Evolutionary conservation across 2,329 filamentous ascomycete genomes (phyloP).

Genomic region (Aspergillus luchuensis): DNA sequence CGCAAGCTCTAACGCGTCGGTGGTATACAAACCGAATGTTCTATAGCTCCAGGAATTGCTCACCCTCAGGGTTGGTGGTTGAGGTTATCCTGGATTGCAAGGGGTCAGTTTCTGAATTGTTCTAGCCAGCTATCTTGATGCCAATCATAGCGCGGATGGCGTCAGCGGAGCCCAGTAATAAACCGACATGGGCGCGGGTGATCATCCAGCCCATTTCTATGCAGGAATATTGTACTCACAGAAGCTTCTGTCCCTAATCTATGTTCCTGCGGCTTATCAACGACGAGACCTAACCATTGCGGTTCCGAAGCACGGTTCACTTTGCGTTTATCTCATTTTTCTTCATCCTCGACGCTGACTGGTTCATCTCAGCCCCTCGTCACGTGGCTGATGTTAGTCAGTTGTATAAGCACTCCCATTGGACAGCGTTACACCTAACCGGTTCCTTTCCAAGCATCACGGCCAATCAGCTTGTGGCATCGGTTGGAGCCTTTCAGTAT

Average conservation of each 20-base stretch:
- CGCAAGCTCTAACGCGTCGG: too few species aligned
- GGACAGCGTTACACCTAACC: not conserved
- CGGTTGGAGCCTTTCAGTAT: too few species aligned
- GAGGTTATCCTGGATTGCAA: not conserved
- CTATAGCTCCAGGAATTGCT: not conserved
- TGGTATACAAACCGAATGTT: not conserved
- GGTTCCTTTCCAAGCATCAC: too few species aligned
- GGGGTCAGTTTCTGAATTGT: not conserved
- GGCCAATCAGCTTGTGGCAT: too few species aligned
- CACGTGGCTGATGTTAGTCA: not conserved
- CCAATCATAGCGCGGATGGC: slow-evolving; percentile 14
- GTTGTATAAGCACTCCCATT: not conserved
- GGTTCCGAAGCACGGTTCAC: not conserved
- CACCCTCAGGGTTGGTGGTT: not conserved
- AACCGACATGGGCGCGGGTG: too few species aligned
- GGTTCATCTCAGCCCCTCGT: not conserved
- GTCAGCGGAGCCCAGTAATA: slow-evolving; percentile 13
- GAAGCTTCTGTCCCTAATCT: not conserved
- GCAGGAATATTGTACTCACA: not conserved
- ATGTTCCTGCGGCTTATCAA: not conserved
- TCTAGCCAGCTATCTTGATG: slow-evolving; percentile 2
- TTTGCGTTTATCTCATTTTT: not conserved
- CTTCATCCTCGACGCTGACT: not conserved
- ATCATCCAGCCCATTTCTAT: too few species aligned
- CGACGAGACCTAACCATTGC: not conserved